phyloP scores from a whole-genome alignment of 1,284 basidiomycete species.

The Sporisorium graminicola region DNA sequence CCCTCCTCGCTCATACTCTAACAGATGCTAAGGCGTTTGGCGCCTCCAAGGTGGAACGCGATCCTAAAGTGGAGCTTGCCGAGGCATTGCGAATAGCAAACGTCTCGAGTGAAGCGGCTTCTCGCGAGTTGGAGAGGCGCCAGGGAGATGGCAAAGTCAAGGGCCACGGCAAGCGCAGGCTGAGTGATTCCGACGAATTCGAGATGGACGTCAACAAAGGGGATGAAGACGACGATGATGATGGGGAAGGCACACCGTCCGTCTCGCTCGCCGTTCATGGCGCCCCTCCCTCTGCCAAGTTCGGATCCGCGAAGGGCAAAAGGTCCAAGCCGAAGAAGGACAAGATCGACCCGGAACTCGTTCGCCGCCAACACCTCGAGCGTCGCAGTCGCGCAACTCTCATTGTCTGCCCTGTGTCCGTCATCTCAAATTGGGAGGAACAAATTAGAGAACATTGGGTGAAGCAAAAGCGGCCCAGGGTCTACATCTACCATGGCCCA shows the following conservation, averaged over 20 bases:
- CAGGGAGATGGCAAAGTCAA: constrained; percentile 13
- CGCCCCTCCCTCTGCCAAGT: constrained; percentile 31
- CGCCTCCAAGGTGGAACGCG: constrained; percentile 15
- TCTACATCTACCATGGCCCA: constrained; percentile 97
- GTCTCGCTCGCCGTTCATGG: constrained; percentile 39
- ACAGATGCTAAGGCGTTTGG: constrained; percentile 80
- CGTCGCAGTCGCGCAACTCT: constrained; percentile 84
- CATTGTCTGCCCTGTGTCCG: constrained; percentile 96
- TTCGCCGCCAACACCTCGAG: constrained; percentile 58
- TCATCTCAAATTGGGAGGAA: constrained; percentile 98
- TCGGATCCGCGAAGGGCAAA: constrained; percentile 75
- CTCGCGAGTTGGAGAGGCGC: constrained; percentile 9
- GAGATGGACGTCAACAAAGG: constrained; percentile 9
- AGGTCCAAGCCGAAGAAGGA: constrained; percentile 72
- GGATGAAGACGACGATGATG: constrained; percentile 21
- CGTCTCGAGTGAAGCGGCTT: neutral
- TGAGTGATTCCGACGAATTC: constrained; percentile 21
- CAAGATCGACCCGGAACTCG: constrained; percentile 71
- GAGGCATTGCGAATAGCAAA: constrained; percentile 15
- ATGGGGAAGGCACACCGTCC: constrained; percentile 10
- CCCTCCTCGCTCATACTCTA: constrained; percentile 88
- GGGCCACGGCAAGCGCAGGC: constrained; percentile 9
- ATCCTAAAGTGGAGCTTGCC: constrained; percentile 10
- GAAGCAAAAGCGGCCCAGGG: constrained; percentile 69
- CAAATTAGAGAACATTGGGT: constrained; percentile 88